Percentiles rank a stretch among this genome's conserved stretches.
These are phyloP conservation scores for Incumbomyces delicatus DNA, from an alignment of 2,329 filamentous ascomycete species.

Conservation along the genomic window DNA sequence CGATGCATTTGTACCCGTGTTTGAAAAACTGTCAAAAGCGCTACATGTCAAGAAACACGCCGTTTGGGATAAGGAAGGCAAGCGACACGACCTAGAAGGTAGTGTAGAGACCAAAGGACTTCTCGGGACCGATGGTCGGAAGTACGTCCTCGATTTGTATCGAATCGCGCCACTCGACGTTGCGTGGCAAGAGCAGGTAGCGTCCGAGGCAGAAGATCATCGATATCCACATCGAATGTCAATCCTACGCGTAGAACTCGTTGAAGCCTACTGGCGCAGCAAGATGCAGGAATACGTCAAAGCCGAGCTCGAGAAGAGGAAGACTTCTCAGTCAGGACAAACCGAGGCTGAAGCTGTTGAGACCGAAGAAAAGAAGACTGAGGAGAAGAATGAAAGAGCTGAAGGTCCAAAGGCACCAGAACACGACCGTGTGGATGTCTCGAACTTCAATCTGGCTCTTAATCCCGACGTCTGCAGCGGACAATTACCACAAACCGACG, in stretches of 20 bases:
- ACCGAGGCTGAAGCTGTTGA: slow-evolving; percentile 28
- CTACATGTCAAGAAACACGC: slow-evolving; percentile 88
- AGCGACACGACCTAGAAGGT: slow-evolving; percentile 81
- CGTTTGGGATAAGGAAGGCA: slow-evolving; percentile 94
- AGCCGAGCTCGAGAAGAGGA: slow-evolving; percentile 60
- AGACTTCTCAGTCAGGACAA: slow-evolving; percentile 31
- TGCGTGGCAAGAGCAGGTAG: slow-evolving; percentile 72
- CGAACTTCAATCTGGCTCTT: slow-evolving; percentile 74
- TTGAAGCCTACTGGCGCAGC: slow-evolving; percentile 72
- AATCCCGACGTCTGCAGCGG: slow-evolving; percentile 96
- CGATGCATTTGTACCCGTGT: slow-evolving; percentile 71
- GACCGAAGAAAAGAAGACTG: slow-evolving; percentile 29
- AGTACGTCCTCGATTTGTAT: slow-evolving; percentile 96
- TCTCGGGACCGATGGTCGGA: slow-evolving; percentile 90
- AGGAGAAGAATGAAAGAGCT: slow-evolving; percentile 30
- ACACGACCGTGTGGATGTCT: slow-evolving; percentile 70
- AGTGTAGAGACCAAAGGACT: slow-evolving; percentile 97
- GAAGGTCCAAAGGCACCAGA: slow-evolving; percentile 27
- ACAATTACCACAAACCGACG: slow-evolving; percentile 78
- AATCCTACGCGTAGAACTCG: slow-evolving; percentile 77
- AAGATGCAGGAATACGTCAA: slow-evolving; percentile 87
- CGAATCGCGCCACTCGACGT: slow-evolving; percentile 88
- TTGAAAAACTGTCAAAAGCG: slow-evolving; percentile 82
- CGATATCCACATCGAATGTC: slow-evolving; percentile 94
- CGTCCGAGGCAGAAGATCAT: slow-evolving; percentile 40